A percentile compares a stretch with the other conserved stretches of the same genome.
phyloP scores from a whole-genome alignment of 2,329 filamentous ascomycete species.

The Fusarium sp. region DNA sequence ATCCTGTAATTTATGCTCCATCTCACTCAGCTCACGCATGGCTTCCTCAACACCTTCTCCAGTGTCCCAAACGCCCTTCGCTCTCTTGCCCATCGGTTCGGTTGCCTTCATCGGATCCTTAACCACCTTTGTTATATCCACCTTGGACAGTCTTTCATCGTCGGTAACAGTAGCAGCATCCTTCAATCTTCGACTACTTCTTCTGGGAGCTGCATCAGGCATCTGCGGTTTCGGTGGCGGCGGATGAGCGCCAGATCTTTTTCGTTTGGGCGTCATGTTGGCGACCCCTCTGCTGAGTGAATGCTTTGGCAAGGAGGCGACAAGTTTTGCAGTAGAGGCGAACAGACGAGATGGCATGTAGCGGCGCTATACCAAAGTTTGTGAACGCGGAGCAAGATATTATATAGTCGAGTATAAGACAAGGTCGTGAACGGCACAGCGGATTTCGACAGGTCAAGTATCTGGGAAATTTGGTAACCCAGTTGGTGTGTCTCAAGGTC shows the following conservation, averaged over 20 bases:
- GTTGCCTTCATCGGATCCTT: background rate
- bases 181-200: slow-evolving; percentile 49
- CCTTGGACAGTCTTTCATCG: slow-evolving; percentile 3
- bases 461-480: background rate
- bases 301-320: slow-evolving; percentile 12
- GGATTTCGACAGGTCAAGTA: background rate
- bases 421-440: background rate
- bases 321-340: slow-evolving; percentile 18
- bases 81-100: background rate
- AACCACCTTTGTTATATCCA: slow-evolving; percentile 15
- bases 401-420: background rate
- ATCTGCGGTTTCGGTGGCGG: slow-evolving; percentile 39
- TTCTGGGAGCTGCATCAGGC: slow-evolving; percentile 40
- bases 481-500: slow-evolving; percentile 13
- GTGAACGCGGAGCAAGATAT: background rate
- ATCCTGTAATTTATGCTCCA: slow-evolving; percentile 63
- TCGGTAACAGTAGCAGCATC: slow-evolving; percentile 7
- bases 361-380: background rate
- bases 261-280: slow-evolving; percentile 59
- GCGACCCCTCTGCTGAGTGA: slow-evolving; percentile 14
- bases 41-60: slow-evolving; percentile 55
- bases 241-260: slow-evolving; percentile 48
- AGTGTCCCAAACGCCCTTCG: slow-evolving; percentile 25
- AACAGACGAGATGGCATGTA: slow-evolving; percentile 23
- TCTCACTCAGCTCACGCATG: slow-evolving; percentile 63